A percentile compares a stretch with the other conserved stretches of the same genome.
Evolutionary conservation across 331 rosid genomes (phyloP).

Genomic region (Telfairia occidentalis): DNA sequence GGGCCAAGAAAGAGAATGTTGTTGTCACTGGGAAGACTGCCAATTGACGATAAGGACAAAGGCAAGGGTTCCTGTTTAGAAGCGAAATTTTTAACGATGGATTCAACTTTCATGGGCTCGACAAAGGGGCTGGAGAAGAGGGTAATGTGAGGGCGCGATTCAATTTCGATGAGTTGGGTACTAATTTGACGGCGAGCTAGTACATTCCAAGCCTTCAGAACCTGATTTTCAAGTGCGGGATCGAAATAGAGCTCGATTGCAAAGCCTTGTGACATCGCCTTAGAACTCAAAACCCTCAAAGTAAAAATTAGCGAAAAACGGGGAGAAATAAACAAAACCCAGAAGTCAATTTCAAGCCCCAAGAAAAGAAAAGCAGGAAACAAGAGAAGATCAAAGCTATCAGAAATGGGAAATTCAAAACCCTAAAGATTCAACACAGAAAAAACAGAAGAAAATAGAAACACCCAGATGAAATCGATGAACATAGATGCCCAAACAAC

Average conservation of each 20-base stretch:
- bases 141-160: constrained; percentile 93
- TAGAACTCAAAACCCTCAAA: constrained; percentile 3
- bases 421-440: constrained; percentile 12
- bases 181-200: constrained; percentile 86
- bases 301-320: not conserved
- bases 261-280: constrained; percentile 55
- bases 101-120: constrained; percentile 53
- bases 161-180: constrained; percentile 72
- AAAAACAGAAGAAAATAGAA: not conserved
- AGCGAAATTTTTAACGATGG: constrained; percentile 36
- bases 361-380: not conserved
- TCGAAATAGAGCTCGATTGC: constrained; percentile 78
- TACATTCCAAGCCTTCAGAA: constrained; percentile 89
- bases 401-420: constrained; percentile 1
- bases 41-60: constrained; percentile 56
- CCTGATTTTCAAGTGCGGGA: constrained; percentile 73
- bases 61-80: constrained; percentile 61
- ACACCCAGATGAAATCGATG: constrained; percentile 16
- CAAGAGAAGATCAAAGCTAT: not conserved
- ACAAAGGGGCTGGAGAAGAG: constrained; percentile 52
- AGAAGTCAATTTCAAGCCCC: not conserved
- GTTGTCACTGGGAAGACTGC: constrained; percentile 42
- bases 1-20: constrained; percentile 70
- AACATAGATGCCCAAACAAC: not conserved
- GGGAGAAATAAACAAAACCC: constrained; percentile 17